Evolutionary conservation across 129 eudicot species (phyloP).

Genomic region (Saussurea involucrata): DNA sequence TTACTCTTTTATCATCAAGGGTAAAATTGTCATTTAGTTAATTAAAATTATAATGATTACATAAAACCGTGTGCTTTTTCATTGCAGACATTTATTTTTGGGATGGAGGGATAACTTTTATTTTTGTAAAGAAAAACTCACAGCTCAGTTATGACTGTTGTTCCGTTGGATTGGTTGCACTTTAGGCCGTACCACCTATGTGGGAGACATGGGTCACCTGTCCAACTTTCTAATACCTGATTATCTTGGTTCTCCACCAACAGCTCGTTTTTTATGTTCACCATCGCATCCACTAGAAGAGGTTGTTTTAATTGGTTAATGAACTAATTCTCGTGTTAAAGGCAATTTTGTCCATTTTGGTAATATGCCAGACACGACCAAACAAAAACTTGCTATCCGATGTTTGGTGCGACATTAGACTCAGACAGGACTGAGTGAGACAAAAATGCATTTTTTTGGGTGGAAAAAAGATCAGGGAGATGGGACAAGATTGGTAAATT

Average conservation of each 20-base stretch:
- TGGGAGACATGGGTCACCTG: slow-evolving; percentile 84
- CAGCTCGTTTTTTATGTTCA: slow-evolving; percentile 47
- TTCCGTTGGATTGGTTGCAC: slow-evolving; percentile 39
- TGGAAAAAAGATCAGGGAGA: neutral
- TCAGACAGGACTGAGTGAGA: neutral
- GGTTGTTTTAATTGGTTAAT: neutral
- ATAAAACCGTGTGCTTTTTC: neutral
- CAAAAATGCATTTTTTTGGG: neutral
- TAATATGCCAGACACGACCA: neutral
- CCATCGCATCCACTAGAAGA: slow-evolving; percentile 44
- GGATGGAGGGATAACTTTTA: neutral
- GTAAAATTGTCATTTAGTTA: neutral
- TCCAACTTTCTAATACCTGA: slow-evolving; percentile 52
- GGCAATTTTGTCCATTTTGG: neutral
- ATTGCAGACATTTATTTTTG: neutral
- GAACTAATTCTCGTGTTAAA: slow-evolving; percentile 2
- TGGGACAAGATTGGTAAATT: neutral
- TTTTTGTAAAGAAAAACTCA: slow-evolving; percentile 24
- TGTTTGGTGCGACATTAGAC: neutral
- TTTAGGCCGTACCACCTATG: slow-evolving; percentile 58
- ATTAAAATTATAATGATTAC: neutral
- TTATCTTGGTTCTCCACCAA: slow-evolving; percentile 40
- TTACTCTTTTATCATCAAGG: neutral
- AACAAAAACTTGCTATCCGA: neutral
- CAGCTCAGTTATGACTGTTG: slow-evolving; percentile 51